These are phyloP conservation scores for Penicillium freii DNA, from an alignment of 2,329 filamentous ascomycete genomes.

Conservation along the genomic window DNA sequence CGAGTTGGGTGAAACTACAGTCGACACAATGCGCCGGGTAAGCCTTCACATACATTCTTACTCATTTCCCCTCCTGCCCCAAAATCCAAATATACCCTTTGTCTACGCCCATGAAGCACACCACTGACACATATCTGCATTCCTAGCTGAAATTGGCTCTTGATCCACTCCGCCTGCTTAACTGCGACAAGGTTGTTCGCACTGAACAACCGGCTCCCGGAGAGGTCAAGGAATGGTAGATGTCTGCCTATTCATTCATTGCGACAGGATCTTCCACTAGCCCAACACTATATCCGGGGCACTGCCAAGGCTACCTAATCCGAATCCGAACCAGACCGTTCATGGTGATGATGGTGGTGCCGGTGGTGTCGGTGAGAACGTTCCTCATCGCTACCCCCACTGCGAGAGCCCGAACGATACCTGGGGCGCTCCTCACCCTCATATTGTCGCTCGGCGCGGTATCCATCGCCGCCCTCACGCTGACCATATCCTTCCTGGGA, in stretches of 20 bases:
- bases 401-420: slow-evolving; percentile 22
- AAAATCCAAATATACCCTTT: not conserved
- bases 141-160: slow-evolving; percentile 61
- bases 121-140: slow-evolving; percentile 18
- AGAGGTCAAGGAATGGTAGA: slow-evolving; percentile 50
- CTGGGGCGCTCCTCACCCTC: slow-evolving; percentile 24
- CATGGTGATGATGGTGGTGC: slow-evolving; percentile 15
- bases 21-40: slow-evolving; percentile 64
- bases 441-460: slow-evolving; percentile 21
- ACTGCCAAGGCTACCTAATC: not conserved
- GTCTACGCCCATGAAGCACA: slow-evolving; percentile 2
- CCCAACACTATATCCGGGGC: not conserved
- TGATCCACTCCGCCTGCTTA: slow-evolving; percentile 64
- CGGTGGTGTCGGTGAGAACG: slow-evolving; percentile 18
- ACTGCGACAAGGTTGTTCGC: slow-evolving; percentile 66
- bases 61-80: not conserved
- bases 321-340: slow-evolving; percentile 20
- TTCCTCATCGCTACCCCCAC: slow-evolving; percentile 20
- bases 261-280: not conserved
- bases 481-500: slow-evolving; percentile 19
- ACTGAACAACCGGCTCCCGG: slow-evolving; percentile 50
- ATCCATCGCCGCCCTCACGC: slow-evolving; percentile 22
- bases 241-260: not conserved
- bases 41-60: slow-evolving; percentile 26
- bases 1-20: slow-evolving; percentile 60